These are phyloP conservation scores for Fusarium oxysporum DNA, from an alignment of 2,329 filamentous ascomycete species.

Conservation along the genomic window DNA sequence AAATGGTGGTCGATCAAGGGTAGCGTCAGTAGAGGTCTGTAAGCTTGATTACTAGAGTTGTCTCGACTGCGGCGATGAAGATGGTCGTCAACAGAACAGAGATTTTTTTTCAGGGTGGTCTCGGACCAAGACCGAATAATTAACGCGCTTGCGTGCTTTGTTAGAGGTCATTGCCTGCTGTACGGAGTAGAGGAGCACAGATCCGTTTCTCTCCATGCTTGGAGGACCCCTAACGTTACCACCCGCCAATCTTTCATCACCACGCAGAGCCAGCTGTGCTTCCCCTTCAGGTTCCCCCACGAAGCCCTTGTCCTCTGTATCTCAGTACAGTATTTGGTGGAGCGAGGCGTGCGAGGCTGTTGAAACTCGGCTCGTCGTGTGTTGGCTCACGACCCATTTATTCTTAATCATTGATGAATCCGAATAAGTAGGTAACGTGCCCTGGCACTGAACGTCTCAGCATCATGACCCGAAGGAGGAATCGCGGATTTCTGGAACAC, in stretches of 20 bases:
- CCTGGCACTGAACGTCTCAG: slow-evolving; percentile 30
- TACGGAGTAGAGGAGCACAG: neutral
- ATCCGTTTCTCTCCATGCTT: slow-evolving; percentile 10
- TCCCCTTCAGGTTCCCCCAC: slow-evolving; percentile 23
- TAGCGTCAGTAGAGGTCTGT: slow-evolving; percentile 14
- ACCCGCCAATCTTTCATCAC: slow-evolving; percentile 32
- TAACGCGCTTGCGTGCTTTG: slow-evolving; percentile 5
- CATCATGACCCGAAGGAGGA: slow-evolving; percentile 7
- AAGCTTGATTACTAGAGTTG: slow-evolving; percentile 33
- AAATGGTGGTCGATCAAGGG: slow-evolving; percentile 39
- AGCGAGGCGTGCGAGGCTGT: slow-evolving; percentile 8
- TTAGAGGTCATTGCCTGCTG: slow-evolving; percentile 1
- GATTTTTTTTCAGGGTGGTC: slow-evolving; percentile 16
- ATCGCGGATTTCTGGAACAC: slow-evolving; percentile 27
- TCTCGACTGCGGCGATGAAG: slow-evolving; percentile 29
- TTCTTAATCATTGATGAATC: slow-evolving; percentile 29
- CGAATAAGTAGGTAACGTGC: slow-evolving; percentile 18
- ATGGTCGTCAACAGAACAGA: slow-evolving; percentile 4
- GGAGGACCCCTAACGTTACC: slow-evolving; percentile 11
- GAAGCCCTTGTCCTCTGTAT: slow-evolving; percentile 4
- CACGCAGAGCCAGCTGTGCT: slow-evolving; percentile 25
- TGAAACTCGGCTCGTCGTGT: slow-evolving; percentile 39
- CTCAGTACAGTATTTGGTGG: neutral
- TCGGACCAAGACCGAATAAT: slow-evolving; percentile 16
- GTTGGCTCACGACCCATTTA: slow-evolving; percentile 30